Base-by-base conservation (phyloP, 345 rosid species). In the Cardamine chenopodiifolia region DNA sequence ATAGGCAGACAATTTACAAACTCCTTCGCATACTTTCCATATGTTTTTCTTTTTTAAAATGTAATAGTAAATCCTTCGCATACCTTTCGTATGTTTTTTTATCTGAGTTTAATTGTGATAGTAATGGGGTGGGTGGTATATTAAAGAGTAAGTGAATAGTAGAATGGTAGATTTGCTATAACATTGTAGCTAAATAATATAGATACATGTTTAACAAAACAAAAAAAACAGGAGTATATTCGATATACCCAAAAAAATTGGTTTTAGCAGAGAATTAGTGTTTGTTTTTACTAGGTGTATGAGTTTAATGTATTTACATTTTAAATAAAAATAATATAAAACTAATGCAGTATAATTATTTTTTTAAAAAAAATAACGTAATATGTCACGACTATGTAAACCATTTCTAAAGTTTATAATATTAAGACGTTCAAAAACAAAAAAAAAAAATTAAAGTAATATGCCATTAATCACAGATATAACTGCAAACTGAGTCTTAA, bases 21-120 rank as follows among this genome's bases (percentile, higher is more conserved):
- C 17, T 53, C 34, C n/a, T 62, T 34, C 18, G 26, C 45, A 62
- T 76, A 14, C 34, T 62, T 62, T 69, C 56, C 66, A 44, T 45
- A 32, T 62, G 42, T 62, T 48, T 9, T 47, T 54, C 7, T 11
- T 31, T 7, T 6, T 44, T 5, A 15, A 40, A 40, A 6, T 42
- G 8, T 5, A 14, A 42, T 44, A 44, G 19, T 44, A 75, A 44
- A 8, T 42, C 35, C 8, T 62, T 45, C 18, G 20, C 53, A 62
- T 76, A 25, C 34, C 54, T 55, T 76, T 62, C 75, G 15, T 47
- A 34, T 54, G 25, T 62, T 58, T 7, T 45, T 54, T 48, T 1
- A 6, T 31, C 8, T 29, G 7, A 29, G 7, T 44, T n/a, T 44
- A n/a, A 44, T n/a, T 14, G 17, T 40, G 17, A 40, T 8, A 18